These are phyloP conservation scores for Colletotrichum acutatum DNA, from an alignment of 2,329 filamentous ascomycete species.

Conservation along the genomic window DNA sequence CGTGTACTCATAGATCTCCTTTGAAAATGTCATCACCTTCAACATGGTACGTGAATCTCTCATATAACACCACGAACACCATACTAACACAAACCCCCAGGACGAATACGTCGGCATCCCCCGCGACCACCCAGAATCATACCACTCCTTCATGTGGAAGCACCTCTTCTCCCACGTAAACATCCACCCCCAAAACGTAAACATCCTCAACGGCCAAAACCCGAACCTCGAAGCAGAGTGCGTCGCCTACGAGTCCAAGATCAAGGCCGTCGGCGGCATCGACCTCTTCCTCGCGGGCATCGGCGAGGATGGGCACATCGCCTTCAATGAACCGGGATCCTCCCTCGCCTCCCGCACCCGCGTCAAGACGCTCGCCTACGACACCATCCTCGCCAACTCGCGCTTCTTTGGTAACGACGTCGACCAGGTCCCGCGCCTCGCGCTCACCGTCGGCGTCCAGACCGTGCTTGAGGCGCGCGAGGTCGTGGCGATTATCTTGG, in stretches of 20 bases:
- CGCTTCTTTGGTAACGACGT: conserved; percentile 85
- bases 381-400: conserved; percentile 87
- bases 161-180: conserved; percentile 90
- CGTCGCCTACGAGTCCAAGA: conserved; percentile 81
- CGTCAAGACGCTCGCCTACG: conserved; percentile 88
- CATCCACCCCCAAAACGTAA: conserved; percentile 82
- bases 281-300: conserved; percentile 89
- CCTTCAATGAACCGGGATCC: conserved; percentile 90
- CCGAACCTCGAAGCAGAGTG: conserved; percentile 81
- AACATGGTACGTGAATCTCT: conserved; percentile 74
- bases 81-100: conserved; percentile 52
- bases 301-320: conserved; percentile 87
- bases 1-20: conserved; percentile 71
- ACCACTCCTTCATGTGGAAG: conserved; percentile 94
- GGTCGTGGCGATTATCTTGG: conserved; percentile 85
- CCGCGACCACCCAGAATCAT: conserved; percentile 84
- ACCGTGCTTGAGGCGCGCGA: conserved; percentile 85
- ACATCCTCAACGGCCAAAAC: conserved; percentile 86
- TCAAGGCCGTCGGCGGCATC: conserved; percentile 79
- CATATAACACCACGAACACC: too few relatives aligned
- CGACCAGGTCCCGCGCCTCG: conserved; percentile 80
- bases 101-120: conserved; percentile 90
- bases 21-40: conserved; percentile 90
- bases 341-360: conserved; percentile 81
- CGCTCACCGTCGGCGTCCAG: conserved; percentile 85